A percentile compares a stretch with the other conserved stretches of the same genome.
Conservation (phyloP, 805 yeast genomes). For the Starmerella riodocensis region DNA sequence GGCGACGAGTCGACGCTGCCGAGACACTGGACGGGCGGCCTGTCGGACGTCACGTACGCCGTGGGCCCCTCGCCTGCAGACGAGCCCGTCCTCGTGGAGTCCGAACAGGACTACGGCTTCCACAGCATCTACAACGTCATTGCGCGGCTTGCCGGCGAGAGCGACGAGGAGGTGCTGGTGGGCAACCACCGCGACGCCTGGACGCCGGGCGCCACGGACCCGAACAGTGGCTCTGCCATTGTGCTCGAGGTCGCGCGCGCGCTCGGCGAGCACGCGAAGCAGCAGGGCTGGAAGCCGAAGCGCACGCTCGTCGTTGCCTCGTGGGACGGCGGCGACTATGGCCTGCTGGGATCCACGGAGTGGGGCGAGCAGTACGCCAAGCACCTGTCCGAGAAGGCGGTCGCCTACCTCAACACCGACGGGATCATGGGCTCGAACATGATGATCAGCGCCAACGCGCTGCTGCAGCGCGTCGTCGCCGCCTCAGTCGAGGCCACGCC, state of each 20-base stretch:
- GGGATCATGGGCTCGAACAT: conserved; percentile 46
- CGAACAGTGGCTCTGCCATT: conserved; percentile 60
- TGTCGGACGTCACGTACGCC: too few species aligned
- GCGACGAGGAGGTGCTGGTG: conserved; percentile 44
- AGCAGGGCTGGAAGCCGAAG: conserved; percentile 59
- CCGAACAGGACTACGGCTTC: conserved; percentile 48
- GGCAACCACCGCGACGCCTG: conserved; percentile 77
- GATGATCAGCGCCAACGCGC: conserved; percentile 44
- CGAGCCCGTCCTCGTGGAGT: conserved; percentile 40
- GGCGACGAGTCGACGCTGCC: too few species aligned
- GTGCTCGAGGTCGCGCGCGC: conserved; percentile 52
- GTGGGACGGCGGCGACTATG: conserved; percentile 76
- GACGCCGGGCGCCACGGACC: conserved; percentile 72
- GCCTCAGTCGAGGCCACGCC: conserved; percentile 39
- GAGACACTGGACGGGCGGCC: too few species aligned
- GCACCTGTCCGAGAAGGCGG: conserved; percentile 36
- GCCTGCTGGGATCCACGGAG: conserved; percentile 64
- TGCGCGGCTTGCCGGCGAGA: conserved; percentile 45
- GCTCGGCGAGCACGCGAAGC: conserved; percentile 37
- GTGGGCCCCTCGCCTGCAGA: too few species aligned
- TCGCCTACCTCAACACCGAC: conserved; percentile 60
- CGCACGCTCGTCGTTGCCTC: conserved; percentile 58
- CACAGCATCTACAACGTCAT: conserved; percentile 51
- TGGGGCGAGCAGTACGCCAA: conserved; percentile 50
- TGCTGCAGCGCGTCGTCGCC: conserved; percentile 37